Evolutionary conservation across 148 eudicot species (phyloP).

Genomic region (Cornus suecica): DNA sequence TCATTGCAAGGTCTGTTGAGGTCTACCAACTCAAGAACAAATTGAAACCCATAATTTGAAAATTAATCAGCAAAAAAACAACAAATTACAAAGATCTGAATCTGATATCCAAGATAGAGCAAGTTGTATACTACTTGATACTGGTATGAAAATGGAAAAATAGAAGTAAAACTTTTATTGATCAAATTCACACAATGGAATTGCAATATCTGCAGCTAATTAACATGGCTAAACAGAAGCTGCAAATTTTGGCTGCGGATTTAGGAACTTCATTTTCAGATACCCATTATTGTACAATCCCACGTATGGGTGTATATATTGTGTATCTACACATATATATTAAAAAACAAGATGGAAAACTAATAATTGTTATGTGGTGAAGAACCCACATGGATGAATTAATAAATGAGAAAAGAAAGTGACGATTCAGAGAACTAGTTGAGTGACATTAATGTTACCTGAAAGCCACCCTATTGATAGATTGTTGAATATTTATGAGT

Average conservation of each 20-base stretch:
- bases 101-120: constrained; percentile 3
- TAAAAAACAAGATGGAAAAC: neutral
- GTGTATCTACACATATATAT: neutral
- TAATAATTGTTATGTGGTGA: neutral
- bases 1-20: too few species aligned
- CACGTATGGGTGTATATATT: too few species aligned
- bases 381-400: constrained; percentile 14
- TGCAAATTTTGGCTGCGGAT: too few species aligned
- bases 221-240: too few species aligned
- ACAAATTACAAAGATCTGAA: neutral
- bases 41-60: neutral
- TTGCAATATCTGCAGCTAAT: too few species aligned
- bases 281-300: constrained; percentile 4
- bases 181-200: neutral
- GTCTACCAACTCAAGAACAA: constrained; percentile 4
- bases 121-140: constrained; percentile 6
- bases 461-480: constrained; percentile 8
- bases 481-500: neutral
- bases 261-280: neutral
- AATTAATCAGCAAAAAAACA: neutral
- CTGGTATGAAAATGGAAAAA: constrained; percentile 13
- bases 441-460: constrained; percentile 1
- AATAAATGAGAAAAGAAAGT: neutral
- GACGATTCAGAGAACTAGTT: neutral
- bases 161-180: neutral